Percentiles rank a stretch among this genome's conserved stretches.
These are phyloP conservation scores for Paraurostyla sp. DNA, from an alignment of 73 alveolate genomes.

Conservation along the genomic window DNA sequence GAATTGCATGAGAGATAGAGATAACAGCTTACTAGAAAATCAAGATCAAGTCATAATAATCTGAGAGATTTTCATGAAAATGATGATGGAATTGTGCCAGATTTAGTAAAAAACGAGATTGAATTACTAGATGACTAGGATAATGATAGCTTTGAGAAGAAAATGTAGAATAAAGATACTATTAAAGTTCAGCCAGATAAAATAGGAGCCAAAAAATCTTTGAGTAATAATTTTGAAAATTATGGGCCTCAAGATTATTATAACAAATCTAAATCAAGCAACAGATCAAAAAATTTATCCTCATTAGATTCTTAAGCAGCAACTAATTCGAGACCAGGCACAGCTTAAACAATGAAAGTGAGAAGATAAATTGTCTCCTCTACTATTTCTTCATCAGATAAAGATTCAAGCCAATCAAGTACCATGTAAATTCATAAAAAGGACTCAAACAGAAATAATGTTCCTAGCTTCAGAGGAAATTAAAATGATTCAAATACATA, in stretches of 20 bases:
- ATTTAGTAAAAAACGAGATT: neutral
- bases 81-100: neutral
- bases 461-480: too few species aligned
- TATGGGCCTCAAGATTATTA: neutral
- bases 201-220: neutral
- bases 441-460: too few species aligned
- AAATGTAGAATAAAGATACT: neutral
- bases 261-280: neutral
- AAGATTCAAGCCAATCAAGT: neutral
- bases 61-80: neutral
- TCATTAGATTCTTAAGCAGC: neutral
- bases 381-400: neutral
- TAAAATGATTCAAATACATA: too few species aligned
- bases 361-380: too few species aligned
- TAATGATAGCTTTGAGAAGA: neutral
- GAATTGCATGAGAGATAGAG: neutral
- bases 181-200: neutral
- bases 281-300: neutral
- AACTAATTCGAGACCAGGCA: neutral
- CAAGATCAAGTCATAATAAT: neutral
- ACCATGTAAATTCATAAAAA: neutral
- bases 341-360: neutral
- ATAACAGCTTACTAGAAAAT: neutral
- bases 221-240: neutral
- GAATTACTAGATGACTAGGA: constrained; percentile 11